These are phyloP conservation scores for Clitoria ternatea DNA, from an alignment of 306 rosid genomes.

Conservation along the genomic window DNA sequence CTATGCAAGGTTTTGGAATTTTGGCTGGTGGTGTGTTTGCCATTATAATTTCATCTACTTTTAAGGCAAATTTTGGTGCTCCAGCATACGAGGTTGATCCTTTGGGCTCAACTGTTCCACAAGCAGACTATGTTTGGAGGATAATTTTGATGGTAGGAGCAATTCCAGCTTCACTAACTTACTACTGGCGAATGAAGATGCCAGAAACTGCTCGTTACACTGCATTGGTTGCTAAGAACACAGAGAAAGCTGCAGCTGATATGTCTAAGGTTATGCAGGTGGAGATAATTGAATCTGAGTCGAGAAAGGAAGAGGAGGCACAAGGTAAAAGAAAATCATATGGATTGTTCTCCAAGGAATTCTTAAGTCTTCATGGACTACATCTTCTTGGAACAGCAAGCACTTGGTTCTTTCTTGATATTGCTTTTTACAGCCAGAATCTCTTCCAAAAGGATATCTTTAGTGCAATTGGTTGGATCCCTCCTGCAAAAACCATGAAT, in stretches of 20 bases:
- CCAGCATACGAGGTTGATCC: slow-evolving; percentile 43
- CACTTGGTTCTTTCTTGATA: slow-evolving; percentile 75
- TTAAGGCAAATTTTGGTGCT: slow-evolving; percentile 39
- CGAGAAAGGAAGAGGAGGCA: background rate
- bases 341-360: slow-evolving; percentile 53
- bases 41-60: slow-evolving; percentile 33
- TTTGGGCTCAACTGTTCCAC: slow-evolving; percentile 47
- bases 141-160: slow-evolving; percentile 69
- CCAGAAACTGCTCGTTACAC: slow-evolving; percentile 83
- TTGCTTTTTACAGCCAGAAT: slow-evolving; percentile 71
- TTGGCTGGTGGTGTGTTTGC: slow-evolving; percentile 66
- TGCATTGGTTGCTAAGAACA: slow-evolving; percentile 63
- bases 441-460: slow-evolving; percentile 77
- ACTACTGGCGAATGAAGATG: slow-evolving; percentile 65
- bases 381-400: slow-evolving; percentile 66
- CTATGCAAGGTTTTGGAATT: slow-evolving; percentile 87
- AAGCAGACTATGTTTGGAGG: slow-evolving; percentile 71
- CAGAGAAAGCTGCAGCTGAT: slow-evolving; percentile 50
- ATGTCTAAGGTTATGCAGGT: slow-evolving; percentile 68
- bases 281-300: slow-evolving; percentile 49
- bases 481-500: slow-evolving; percentile 56
- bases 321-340: slow-evolving; percentile 3
- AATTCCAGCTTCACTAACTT: slow-evolving; percentile 61
- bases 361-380: slow-evolving; percentile 52
- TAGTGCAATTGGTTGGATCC: slow-evolving; percentile 75